Percentiles rank a stretch among this genome's conserved stretches.
Evolutionary conservation across 1,284 basidiomycete genomes (phyloP).

Genomic region (Xanthoconium separans): DNA sequence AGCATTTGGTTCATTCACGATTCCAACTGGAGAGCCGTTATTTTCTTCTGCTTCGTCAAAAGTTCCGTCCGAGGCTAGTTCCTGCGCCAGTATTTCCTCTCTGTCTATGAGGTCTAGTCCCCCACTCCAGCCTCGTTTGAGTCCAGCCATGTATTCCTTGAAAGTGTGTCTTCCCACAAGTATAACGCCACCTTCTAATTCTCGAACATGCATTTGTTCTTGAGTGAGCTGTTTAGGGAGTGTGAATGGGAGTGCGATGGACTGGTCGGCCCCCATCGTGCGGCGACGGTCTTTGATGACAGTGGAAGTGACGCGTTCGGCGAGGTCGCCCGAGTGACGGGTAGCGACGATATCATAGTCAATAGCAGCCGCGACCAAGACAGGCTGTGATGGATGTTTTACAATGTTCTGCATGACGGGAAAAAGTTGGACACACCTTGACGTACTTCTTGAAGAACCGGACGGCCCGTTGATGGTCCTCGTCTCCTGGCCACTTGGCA

Average conservation of each 20-base stretch:
- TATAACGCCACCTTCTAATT: conserved; percentile 81
- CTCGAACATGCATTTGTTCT: conserved; percentile 56
- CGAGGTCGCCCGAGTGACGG: conserved; percentile 84
- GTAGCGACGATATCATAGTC: conserved; percentile 88
- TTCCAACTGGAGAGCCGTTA: conserved; percentile 23
- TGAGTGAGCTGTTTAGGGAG: conserved; percentile 61
- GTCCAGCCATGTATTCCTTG: conserved; percentile 92
- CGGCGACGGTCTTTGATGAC: conserved; percentile 66
- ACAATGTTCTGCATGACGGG: conserved; percentile 2
- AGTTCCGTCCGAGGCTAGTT: conserved; percentile 69
- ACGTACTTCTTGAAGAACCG: conserved; percentile 94
- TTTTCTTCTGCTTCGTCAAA: conserved; percentile 67
- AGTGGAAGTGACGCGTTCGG: conserved; percentile 70
- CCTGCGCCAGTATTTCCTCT: conserved; percentile 73
- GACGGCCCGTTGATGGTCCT: conserved; percentile 83
- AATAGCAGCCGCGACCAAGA: conserved; percentile 90
- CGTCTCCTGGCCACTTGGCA: conserved; percentile 91
- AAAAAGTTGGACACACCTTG: conserved; percentile 64
- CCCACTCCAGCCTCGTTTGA: conserved; percentile 85
- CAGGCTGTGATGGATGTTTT: conserved; percentile 57
- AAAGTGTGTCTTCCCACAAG: conserved; percentile 89
- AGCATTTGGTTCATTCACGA: conserved; percentile 31
- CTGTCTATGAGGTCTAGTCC: conserved; percentile 67
- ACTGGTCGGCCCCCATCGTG: conserved; percentile 60
- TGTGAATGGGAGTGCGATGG: conserved; percentile 41